Base-by-base conservation (phyloP, 2,329 filamentous ascomycete species). In the Venturia pyrina region DNA sequence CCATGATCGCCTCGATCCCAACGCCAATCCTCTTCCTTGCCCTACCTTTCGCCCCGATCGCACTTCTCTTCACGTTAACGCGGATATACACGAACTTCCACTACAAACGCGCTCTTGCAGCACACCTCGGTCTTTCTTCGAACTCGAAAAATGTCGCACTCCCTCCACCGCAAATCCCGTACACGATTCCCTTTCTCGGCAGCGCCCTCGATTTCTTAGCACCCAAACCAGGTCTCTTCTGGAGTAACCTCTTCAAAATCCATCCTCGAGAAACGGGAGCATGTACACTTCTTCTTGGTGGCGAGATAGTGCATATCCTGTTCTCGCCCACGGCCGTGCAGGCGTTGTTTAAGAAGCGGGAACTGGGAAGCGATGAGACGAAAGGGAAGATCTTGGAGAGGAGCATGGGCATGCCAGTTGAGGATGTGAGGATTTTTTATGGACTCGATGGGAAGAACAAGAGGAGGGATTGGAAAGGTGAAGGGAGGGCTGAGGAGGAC, bases 101-200 rank as follows among this genome's bases (percentile, higher is more conserved):
- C 43, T 68, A 66, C 40, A 46, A 62, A 24, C 48, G 59, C 44
- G 61, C 34, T 40, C 48, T 68, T n/a, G 32, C 44, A 24, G 15
- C 21, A 13, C 28, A 34, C 17, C 32, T 59, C 50, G 13, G 15
- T 19, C 24, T 5, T 19, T 62, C 50, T 11, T 56, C 24, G 7
- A 24, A 24, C 44, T 44, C 43, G 10, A 48, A n/a, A 7, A 48
- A 46, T 41, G 19, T 24, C 19, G 43, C 62, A 13, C 21, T 32
- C 17, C 34, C 61, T 15, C 67, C 67, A 37, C 65, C 72, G 2
- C 69, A 69, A 40, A 70, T 74, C 7, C 72, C 72, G n/a, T 72
- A 73, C 66, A 68, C 69, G 8, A 61, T 73, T 11, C 73, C 73
- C 44, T 72, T 66, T 57, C 68, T 74, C 13, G 73, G 73, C 53